phyloP scores from a whole-genome alignment of 768 basidiomycete genomes.

The Tricholoma matsutake region DNA sequence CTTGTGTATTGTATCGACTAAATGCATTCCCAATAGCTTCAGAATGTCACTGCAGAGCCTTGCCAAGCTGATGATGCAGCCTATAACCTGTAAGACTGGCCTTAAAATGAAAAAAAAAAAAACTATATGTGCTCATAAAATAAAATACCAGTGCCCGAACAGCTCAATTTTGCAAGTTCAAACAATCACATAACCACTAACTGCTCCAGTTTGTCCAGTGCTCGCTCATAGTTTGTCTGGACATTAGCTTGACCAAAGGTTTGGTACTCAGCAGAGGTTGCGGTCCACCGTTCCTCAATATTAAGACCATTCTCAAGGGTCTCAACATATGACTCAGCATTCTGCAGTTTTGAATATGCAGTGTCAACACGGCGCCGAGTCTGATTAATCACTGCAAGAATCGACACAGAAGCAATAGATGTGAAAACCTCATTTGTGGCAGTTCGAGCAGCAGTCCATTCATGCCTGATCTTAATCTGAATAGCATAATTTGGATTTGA shows the following conservation, averaged over 20 bases:
- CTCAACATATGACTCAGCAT: too few species aligned
- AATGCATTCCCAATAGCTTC: slow-evolving; percentile 6
- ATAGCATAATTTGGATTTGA: not conserved
- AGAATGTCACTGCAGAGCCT: slow-evolving; percentile 13
- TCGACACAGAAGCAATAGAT: not conserved
- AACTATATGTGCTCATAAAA: too few species aligned
- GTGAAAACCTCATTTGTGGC: slow-evolving; percentile 2
- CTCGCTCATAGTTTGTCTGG: not conserved
- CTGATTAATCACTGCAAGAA: not conserved
- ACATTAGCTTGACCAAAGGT: not conserved
- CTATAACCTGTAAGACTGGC: slow-evolving; percentile 2
- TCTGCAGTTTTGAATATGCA: too few species aligned
- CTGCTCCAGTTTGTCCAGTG: not conserved
- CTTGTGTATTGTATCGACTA: slow-evolving; percentile 1
- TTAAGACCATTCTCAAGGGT: slow-evolving; percentile 2
- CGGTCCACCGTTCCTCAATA: slow-evolving; percentile 2
- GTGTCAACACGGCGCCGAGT: too few species aligned
- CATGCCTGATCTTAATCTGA: not conserved
- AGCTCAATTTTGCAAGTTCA: not conserved
- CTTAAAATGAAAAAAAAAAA: not conserved
- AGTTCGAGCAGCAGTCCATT: slow-evolving; percentile 1
- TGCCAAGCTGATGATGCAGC: slow-evolving; percentile 16
- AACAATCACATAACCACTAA: not conserved
- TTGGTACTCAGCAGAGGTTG: slow-evolving; percentile 2
- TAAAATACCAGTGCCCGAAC: not conserved